These are phyloP conservation scores for Tritrichomonas musculus DNA, from an alignment of 208 protist genomes.

Conservation along the genomic window DNA sequence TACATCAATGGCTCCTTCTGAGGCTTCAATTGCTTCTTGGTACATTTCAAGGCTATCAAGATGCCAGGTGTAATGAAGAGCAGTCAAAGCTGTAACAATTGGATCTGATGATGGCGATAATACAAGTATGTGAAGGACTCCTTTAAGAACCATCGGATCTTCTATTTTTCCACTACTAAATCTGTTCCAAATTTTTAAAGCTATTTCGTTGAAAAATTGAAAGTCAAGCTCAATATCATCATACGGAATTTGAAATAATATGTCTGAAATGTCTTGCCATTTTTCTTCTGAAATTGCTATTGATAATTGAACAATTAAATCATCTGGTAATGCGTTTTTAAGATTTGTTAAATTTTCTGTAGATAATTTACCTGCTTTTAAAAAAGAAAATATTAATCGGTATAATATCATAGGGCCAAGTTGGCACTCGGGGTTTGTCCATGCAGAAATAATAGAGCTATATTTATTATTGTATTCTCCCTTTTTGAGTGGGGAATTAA, in stretches of 20 bases:
- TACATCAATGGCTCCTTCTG: not conserved
- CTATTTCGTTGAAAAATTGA: constrained; percentile 31
- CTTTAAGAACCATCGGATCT: not conserved
- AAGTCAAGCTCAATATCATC: not conserved
- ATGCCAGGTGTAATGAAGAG: not conserved
- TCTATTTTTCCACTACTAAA: not conserved
- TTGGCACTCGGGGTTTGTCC: not conserved
- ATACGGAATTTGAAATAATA: not conserved
- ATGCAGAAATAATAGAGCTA: not conserved
- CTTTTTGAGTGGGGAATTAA: not conserved
- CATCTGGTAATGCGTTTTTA: not conserved
- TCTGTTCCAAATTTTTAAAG: not conserved
- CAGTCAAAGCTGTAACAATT: not conserved
- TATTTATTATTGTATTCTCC: not conserved
- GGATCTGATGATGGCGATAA: not conserved
- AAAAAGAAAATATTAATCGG: not conserved
- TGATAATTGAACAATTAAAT: not conserved
- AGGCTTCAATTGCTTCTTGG: not conserved
- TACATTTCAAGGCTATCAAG: not conserved
- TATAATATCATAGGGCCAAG: not conserved
- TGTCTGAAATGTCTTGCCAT: not conserved
- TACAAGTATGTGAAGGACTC: not conserved
- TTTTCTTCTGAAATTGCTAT: not conserved
- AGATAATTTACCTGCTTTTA: not conserved
- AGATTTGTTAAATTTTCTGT: not conserved